phyloP scores from a whole-genome alignment of 2,329 filamentous ascomycete genomes.

The Ceratocystis cacaofunesta region DNA sequence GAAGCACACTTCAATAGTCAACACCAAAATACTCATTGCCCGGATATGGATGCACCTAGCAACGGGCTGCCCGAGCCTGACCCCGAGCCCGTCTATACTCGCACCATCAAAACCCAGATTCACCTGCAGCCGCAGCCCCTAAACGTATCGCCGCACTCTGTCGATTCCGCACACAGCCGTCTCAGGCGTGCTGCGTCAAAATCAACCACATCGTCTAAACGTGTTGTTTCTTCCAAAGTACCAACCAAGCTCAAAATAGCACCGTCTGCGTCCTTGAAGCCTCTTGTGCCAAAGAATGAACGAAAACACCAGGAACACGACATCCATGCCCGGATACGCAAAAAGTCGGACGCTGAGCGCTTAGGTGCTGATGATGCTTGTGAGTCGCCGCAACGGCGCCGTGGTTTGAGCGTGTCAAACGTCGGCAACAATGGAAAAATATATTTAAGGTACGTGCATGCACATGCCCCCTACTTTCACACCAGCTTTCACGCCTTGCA shows the following conservation, averaged over 20 bases:
- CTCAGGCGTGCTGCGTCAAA: constrained; percentile 11
- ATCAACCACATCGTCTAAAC: background rate
- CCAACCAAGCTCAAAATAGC: constrained; percentile 14
- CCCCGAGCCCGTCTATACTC: background rate
- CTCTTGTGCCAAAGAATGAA: constrained; percentile 23
- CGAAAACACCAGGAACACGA: constrained; percentile 30
- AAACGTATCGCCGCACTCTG: constrained; percentile 9
- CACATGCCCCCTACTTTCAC: constrained; percentile 28
- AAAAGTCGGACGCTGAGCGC: constrained; percentile 40
- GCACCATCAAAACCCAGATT: constrained; percentile 11
- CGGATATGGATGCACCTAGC: constrained; percentile 5
- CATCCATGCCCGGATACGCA: constrained; percentile 28
- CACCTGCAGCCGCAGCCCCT: background rate
- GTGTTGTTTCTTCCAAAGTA: background rate
- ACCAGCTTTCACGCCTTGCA: background rate
- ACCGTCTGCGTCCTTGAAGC: constrained; percentile 16
- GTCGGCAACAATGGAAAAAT: constrained; percentile 73
- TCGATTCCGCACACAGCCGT: constrained; percentile 14
- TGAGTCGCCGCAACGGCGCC: constrained; percentile 27
- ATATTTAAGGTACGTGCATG: constrained; percentile 62
- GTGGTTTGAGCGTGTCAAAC: constrained; percentile 66
- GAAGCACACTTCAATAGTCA: background rate
- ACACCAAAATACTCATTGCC: background rate
- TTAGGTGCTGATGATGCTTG: constrained; percentile 40
- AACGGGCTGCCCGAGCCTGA: background rate